Evolutionary conservation across 345 rosid genomes (phyloP).

Genomic region (Boechera stricta): DNA sequence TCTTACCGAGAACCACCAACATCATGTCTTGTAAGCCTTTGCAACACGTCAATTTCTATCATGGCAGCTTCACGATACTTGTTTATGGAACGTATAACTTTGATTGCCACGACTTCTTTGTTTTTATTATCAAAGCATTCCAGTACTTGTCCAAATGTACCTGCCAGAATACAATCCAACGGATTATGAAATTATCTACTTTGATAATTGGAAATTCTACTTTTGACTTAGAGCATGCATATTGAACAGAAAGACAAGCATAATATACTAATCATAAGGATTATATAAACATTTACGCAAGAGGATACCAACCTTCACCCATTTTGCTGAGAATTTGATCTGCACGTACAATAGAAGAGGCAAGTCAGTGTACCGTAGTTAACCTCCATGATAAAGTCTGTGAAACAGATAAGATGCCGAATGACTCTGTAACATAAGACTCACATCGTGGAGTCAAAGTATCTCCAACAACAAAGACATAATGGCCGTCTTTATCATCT

Average conservation of each 20-base stretch:
- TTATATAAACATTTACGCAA: not conserved
- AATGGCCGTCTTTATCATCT: conserved; percentile 86
- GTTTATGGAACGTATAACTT: conserved; percentile 74
- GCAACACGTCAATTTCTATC: conserved; percentile 84
- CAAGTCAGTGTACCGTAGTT: conserved; percentile 21
- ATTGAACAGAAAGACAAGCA: conserved; percentile 5
- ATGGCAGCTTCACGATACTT: conserved; percentile 94
- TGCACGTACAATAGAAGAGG: conserved; percentile 49
- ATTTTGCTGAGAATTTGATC: conserved; percentile 80
- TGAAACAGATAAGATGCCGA: conserved; percentile 28
- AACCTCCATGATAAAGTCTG: conserved; percentile 12
- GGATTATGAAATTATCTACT: not conserved
- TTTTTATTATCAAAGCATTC: conserved; percentile 85
- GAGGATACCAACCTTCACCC: conserved; percentile 74
- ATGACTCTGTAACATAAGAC: conserved; percentile 32
- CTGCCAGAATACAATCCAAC: conserved; percentile 46
- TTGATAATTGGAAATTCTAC: not conserved
- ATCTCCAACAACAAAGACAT: conserved; percentile 70
- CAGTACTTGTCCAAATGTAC: conserved; percentile 87
- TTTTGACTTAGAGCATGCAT: not conserved
- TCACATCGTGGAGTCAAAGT: conserved; percentile 70
- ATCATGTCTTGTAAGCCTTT: conserved; percentile 81
- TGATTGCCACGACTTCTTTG: conserved; percentile 84
- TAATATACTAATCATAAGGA: not conserved
- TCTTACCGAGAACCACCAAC: conserved; percentile 74